Evolutionary conservation across 1,139 yeast genomes (phyloP), one percentile per base, ranked within the genome.

Genomic region (Wickerhamomyces sp.): DNA sequence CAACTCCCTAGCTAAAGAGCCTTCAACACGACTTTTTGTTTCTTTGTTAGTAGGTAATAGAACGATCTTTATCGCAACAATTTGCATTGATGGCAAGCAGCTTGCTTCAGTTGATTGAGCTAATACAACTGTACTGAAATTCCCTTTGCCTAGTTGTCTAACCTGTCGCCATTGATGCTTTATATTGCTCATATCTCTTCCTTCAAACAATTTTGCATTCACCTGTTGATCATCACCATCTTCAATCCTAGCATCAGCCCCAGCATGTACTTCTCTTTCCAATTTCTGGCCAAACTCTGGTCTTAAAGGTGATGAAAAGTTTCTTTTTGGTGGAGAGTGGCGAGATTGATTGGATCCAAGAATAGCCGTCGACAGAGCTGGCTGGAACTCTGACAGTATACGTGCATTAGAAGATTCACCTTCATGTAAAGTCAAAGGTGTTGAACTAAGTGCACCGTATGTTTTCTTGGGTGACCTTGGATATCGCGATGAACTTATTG

Each of bases 1-100:
- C 30, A 90, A 60, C 57, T 92, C 98, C 46, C 97, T 72, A 27
- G 72, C 68, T 35, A 90, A 66, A 15, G 90, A 85, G 42, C 79
- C 76, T 53, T 83, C 87, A 44, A 87, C 63, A 33, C 84, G 64
- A 8, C 71, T 64, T n/a, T 71, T 61, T 3, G 72, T 64, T 3
- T 64, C 66, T 29, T 45, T 49, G 25, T 51, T 49, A 10, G 40
- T 35, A 3, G 58, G 56, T 8, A 56, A 43, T 5, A 49, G 47
- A 14, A 65, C 60, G 14, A 58, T 51, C 40, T 66, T 65, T 21
- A 66, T 61, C 0, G 70, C 70, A 7, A 65, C 67, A 32, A 48
- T 45, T 2, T 37, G 35, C 17, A 57, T 35, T 5, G 40, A 29
- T 1, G 38, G 12, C 3, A 26, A 37, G 3, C 18, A 24, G 10